These are phyloP conservation scores for Claviceps spartinae DNA, from an alignment of 2,329 filamentous ascomycete genomes.

Conservation along the genomic window DNA sequence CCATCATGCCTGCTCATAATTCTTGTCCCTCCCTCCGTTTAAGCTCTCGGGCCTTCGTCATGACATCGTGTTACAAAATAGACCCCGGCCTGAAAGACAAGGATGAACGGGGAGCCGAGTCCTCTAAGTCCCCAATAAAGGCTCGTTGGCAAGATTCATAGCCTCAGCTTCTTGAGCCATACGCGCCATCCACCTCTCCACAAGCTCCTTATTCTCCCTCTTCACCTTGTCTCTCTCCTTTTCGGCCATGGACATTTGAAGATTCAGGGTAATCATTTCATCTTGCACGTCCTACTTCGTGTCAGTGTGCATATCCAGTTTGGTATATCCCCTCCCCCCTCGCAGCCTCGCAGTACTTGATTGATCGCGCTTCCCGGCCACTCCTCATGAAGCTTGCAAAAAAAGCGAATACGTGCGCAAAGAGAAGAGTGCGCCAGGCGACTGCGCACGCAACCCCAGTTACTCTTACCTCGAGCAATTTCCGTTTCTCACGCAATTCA, in stretches of 20 bases:
- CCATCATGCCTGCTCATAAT: no score
- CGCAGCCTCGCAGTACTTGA: no score
- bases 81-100: no score
- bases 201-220: conserved; percentile 75
- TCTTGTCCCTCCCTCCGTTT: no score
- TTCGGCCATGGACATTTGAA: conserved; percentile 80
- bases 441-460: not conserved
- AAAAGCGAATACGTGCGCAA: no score
- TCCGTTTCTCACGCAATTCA: conserved; percentile 71
- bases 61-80: no score
- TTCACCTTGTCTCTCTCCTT: conserved; percentile 58
- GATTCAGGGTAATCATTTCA: conserved; percentile 75
- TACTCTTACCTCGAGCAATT: conserved; percentile 55
- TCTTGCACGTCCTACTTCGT: conserved; percentile 62
- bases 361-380: no score
- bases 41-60: no score
- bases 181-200: conserved; percentile 81
- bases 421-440: no score
- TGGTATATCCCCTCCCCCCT: not conserved
- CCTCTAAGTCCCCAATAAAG: conserved; percentile 11
- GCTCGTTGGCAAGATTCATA: conserved; percentile 60
- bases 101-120: no score
- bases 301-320: not conserved
- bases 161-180: conserved; percentile 77
- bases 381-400: no score